A percentile compares a stretch with the other conserved stretches of the same genome.
Conservation (phyloP, 257 asterid species). For the Asclepias syriaca region DNA sequence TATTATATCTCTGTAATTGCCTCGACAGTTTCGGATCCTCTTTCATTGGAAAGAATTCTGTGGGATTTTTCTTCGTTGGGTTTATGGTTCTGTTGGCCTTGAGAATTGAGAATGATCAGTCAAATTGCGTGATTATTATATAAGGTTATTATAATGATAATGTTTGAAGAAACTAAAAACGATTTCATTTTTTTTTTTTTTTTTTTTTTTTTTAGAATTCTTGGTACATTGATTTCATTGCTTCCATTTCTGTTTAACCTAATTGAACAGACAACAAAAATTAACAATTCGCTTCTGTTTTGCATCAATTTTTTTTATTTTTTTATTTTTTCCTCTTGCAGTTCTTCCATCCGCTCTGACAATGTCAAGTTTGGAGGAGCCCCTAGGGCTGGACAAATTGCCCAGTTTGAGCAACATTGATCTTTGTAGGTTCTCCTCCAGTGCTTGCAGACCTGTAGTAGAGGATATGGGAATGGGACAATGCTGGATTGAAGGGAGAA, state of each 20-base stretch:
- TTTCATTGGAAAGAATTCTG: neutral
- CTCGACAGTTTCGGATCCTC: neutral
- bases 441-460: slow-evolving; percentile 68
- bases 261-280: neutral
- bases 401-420: slow-evolving; percentile 79
- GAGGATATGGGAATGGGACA: slow-evolving; percentile 73
- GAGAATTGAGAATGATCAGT: neutral
- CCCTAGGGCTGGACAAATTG: slow-evolving; percentile 81
- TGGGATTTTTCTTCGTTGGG: neutral
- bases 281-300: slow-evolving; percentile 9
- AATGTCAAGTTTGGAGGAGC: slow-evolving; percentile 98
- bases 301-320: slow-evolving; percentile 11
- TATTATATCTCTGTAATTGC: neutral
- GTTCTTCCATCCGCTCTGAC: slow-evolving; percentile 24
- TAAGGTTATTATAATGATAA: neutral
- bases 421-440: slow-evolving; percentile 54
- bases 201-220: neutral
- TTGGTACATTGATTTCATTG: neutral
- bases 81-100: neutral
- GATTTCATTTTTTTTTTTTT: no score
- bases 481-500: slow-evolving; percentile 86
- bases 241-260: neutral
- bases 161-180: neutral
- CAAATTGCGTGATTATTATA: neutral
- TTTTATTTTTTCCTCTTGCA: slow-evolving; percentile 12